phyloP scores from a whole-genome alignment of 208 protist genomes.

The Acanthamoeba healyi region DNA sequence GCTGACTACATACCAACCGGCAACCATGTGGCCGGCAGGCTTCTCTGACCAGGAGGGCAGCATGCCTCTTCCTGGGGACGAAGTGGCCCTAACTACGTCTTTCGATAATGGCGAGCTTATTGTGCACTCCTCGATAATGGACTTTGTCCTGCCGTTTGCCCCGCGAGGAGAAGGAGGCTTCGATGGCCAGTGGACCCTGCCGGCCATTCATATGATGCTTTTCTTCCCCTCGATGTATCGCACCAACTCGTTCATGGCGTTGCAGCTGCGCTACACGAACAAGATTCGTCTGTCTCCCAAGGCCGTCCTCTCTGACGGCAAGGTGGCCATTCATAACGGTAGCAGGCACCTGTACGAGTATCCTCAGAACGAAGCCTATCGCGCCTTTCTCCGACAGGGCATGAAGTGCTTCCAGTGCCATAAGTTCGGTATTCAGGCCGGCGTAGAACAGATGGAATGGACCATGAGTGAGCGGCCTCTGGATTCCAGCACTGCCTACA shows the following conservation, averaged over 20 bases:
- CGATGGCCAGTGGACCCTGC: not conserved
- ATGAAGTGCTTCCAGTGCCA: not conserved
- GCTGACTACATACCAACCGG: not conserved
- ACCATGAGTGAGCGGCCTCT: not conserved
- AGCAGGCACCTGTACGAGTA: slow-evolving; percentile 23
- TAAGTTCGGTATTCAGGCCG: not conserved
- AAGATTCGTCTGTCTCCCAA: not conserved
- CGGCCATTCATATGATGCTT: not conserved
- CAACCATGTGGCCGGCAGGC: not conserved
- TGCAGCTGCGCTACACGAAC: not conserved
- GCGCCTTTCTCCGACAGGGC: not conserved
- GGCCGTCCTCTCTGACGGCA: no score
- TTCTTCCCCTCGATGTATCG: not conserved
- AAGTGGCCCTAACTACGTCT: not conserved
- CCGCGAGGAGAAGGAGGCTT: not conserved
- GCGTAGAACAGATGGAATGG: not conserved
- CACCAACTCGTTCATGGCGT: not conserved
- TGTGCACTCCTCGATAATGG: not conserved
- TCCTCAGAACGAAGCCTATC: not conserved
- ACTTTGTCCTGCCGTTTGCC: not conserved
- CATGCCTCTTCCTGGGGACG: not conserved
- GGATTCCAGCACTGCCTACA: not conserved
- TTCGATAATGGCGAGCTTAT: not conserved
- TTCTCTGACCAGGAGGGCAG: not conserved
- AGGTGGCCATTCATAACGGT: not conserved